These are phyloP conservation scores for Pascua guehoae DNA, from an alignment of 1,284 basidiomycete genomes.

Conservation along the genomic window DNA sequence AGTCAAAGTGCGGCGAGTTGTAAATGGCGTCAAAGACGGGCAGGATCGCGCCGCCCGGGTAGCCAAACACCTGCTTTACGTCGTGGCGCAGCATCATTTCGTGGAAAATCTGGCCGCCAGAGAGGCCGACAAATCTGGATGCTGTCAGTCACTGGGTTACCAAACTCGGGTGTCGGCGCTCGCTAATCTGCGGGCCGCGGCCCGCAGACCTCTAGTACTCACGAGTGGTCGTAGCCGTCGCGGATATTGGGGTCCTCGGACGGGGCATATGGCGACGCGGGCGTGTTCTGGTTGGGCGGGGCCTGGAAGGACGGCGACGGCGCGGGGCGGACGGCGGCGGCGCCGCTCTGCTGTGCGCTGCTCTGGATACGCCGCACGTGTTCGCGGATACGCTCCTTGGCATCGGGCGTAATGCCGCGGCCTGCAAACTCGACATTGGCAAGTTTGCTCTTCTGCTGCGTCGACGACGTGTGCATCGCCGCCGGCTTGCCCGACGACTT, in stretches of 20 bases:
- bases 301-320: conserved; percentile 48
- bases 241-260: conserved; percentile 16
- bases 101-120: conserved; percentile 96
- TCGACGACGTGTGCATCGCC: conserved; percentile 33
- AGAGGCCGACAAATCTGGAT: conserved; percentile 80
- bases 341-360: conserved; percentile 56
- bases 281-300: conserved; percentile 35
- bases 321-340: conserved; percentile 55
- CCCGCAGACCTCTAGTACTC: conserved; percentile 14
- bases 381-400: conserved; percentile 62
- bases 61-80: conserved; percentile 96
- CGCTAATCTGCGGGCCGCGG: neutral
- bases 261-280: conserved; percentile 20
- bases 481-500: neutral
- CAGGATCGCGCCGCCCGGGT: conserved; percentile 95
- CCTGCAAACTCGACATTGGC: conserved; percentile 18
- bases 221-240: conserved; percentile 40
- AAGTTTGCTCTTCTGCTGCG: conserved; percentile 12
- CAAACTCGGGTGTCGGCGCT: no score
- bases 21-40: conserved; percentile 99
- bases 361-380: conserved; percentile 64
- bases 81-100: conserved; percentile 98
- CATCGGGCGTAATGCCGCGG: conserved; percentile 45
- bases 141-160: conserved; percentile 4
- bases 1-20: conserved; percentile 92